Percentiles rank a stretch among this genome's conserved stretches.
Conservation (phyloP, 2,329 filamentous ascomycete species). For the Colletotrichum phormii region DNA sequence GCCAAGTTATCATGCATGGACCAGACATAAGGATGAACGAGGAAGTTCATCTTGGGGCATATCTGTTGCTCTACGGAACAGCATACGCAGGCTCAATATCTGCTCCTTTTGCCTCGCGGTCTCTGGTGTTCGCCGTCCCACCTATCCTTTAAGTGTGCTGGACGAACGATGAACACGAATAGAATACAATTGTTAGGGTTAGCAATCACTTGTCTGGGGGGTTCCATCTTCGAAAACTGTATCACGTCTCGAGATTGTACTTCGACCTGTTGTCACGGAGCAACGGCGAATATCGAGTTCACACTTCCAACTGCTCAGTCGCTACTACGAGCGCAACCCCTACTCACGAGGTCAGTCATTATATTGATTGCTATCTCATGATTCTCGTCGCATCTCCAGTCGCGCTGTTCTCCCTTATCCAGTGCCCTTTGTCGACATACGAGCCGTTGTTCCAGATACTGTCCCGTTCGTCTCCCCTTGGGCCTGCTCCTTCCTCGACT, state of each 20-base stretch:
- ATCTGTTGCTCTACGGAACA: background rate
- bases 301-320: background rate
- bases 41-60: background rate
- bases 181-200: background rate
- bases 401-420: background rate
- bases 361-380: background rate
- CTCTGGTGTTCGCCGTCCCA: background rate
- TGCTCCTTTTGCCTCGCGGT: background rate
- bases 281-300: background rate
- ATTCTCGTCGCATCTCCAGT: background rate
- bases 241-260: background rate
- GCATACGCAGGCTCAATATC: background rate
- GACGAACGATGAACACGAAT: background rate
- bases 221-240: background rate
- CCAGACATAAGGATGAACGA: background rate
- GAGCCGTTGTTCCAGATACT: background rate
- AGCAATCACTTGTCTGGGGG: background rate
- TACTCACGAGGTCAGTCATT: background rate
- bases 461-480: background rate
- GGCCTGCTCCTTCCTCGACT: background rate
- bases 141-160: fast-evolving
- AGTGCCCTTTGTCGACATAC: background rate
- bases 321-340: background rate
- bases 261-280: background rate
- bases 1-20: background rate